phyloP scores from a whole-genome alignment of 192 early-diverging fungal species.

The Thamnidium elegans region DNA sequence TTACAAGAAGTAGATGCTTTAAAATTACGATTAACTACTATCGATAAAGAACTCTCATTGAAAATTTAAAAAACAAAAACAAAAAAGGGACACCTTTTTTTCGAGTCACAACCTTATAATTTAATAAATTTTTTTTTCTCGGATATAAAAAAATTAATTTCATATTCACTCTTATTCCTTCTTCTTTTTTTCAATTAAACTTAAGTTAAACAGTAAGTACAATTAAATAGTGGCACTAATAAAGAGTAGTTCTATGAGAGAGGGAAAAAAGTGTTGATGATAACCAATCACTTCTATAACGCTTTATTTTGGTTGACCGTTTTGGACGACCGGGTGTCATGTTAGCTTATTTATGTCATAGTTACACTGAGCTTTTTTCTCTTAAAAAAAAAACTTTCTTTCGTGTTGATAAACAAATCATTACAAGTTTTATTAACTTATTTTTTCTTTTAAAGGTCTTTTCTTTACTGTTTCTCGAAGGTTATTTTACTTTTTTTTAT shows the following conservation, averaged over 20 bases:
- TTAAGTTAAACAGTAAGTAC: background rate
- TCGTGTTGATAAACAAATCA: no score
- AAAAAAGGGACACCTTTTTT: background rate
- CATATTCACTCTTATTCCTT: background rate
- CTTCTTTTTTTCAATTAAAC: background rate
- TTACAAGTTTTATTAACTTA: no score
- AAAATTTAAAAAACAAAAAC: constrained; percentile 5
- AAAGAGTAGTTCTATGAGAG: background rate
- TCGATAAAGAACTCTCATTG: constrained; percentile 54
- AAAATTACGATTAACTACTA: constrained; percentile 43
- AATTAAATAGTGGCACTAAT: background rate
- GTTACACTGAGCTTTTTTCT: constrained; percentile 18
- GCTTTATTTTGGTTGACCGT: constrained; percentile 18
- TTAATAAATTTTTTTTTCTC: constrained; percentile 1
- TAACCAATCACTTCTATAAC: constrained; percentile 15
- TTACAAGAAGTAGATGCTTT: constrained; percentile 48
- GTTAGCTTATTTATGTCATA: constrained; percentile 20
- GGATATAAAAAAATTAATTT: constrained; percentile 1
- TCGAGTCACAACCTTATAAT: background rate
- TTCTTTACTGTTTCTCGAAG: no score
- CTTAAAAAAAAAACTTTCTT: background rate
- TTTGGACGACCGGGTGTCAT: constrained; percentile 18
- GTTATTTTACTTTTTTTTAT: no score
- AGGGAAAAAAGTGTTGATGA: constrained; percentile 12
- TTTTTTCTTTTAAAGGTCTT: no score